Conservation (phyloP, 495 filamentous ascomycete species). For the Talaromyces thailandensis region DNA sequence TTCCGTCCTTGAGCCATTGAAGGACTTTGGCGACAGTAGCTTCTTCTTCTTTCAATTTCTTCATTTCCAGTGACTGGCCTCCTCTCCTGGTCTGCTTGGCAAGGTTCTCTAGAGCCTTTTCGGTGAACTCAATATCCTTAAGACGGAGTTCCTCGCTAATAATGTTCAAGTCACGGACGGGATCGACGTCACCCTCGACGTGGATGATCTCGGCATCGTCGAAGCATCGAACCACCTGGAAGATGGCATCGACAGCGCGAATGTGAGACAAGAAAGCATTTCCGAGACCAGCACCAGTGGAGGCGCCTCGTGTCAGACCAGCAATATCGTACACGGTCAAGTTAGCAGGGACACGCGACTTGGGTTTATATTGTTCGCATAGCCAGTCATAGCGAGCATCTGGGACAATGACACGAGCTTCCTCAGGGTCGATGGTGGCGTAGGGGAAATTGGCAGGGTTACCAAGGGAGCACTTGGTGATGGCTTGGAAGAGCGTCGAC, state of each 20-base stretch:
- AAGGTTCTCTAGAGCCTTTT: conserved; percentile 83
- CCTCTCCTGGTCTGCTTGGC: conserved; percentile 90
- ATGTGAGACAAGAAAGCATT: conserved; percentile 99
- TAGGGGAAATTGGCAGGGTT: conserved; percentile 99
- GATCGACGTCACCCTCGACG: conserved; percentile 97
- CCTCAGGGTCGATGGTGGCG: conserved; percentile 97
- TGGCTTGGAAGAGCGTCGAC: conserved; percentile 98
- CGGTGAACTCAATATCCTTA: conserved; percentile 98
- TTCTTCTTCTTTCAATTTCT: conserved; percentile 93
- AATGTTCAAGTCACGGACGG: conserved; percentile 85
- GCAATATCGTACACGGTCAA: conserved; percentile 99
- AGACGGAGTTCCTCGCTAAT: conserved; percentile 94
- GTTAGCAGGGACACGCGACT: conserved; percentile 91
- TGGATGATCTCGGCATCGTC: conserved; percentile 99
- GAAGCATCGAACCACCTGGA: conserved; percentile 98
- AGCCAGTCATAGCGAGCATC: conserved; percentile 96
- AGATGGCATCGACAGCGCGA: conserved; percentile 98
- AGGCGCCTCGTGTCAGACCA: conserved; percentile 91
- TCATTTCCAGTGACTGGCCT: conserved; percentile 95
- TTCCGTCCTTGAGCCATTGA: conserved; percentile 70
- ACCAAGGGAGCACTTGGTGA: conserved; percentile 94
- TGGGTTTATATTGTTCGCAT: conserved; percentile 91
- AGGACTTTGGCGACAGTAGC: conserved; percentile 84
- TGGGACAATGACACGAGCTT: conserved; percentile 94
- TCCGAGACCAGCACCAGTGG: conserved; percentile 93